Percentiles rank a stretch among this genome's conserved stretches.
Evolutionary conservation across 306 rosid species (phyloP).

Genomic region (Nissolia schottii): DNA sequence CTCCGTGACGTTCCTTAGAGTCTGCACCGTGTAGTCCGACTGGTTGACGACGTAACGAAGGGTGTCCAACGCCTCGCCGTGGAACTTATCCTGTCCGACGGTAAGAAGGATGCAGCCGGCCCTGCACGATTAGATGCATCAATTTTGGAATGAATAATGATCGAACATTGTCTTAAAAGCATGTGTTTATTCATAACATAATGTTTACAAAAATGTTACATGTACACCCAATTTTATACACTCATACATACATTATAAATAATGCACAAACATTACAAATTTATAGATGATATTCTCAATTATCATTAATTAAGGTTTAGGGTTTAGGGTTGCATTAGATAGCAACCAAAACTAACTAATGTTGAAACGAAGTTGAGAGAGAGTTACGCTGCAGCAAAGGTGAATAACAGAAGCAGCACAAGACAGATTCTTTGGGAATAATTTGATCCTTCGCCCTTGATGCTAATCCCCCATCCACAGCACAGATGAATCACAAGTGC

Average conservation of each 20-base stretch:
- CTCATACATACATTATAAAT: too few species aligned
- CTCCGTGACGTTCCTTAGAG: slow-evolving; percentile 74
- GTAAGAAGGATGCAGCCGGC: slow-evolving; percentile 68
- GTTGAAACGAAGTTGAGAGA: slow-evolving; percentile 26
- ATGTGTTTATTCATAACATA: too few species aligned
- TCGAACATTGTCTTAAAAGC: not conserved
- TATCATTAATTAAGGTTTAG: too few species aligned
- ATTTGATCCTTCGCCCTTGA: slow-evolving; percentile 55
- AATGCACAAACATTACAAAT: too few species aligned
- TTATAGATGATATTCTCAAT: too few species aligned
- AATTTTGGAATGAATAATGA: not conserved
- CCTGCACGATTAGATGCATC: slow-evolving; percentile 41
- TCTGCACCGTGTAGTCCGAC: slow-evolving; percentile 73
- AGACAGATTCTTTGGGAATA: slow-evolving; percentile 59
- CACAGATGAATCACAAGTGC: slow-evolving; percentile 62
- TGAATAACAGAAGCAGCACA: slow-evolving; percentile 54
- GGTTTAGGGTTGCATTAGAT: too few species aligned
- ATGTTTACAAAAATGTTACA: too few species aligned
- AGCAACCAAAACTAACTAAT: too few species aligned
- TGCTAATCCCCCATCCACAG: slow-evolving; percentile 81
- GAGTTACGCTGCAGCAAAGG: slow-evolving; percentile 69
- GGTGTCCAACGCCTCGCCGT: slow-evolving; percentile 60
- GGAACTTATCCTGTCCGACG: slow-evolving; percentile 74
- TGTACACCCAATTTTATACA: too few species aligned
- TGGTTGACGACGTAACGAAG: slow-evolving; percentile 72